Evolutionary conservation across 1,284 basidiomycete genomes (phyloP), one percentile per base, ranked within the genome.

Genomic region (Phlebopus sp.): DNA sequence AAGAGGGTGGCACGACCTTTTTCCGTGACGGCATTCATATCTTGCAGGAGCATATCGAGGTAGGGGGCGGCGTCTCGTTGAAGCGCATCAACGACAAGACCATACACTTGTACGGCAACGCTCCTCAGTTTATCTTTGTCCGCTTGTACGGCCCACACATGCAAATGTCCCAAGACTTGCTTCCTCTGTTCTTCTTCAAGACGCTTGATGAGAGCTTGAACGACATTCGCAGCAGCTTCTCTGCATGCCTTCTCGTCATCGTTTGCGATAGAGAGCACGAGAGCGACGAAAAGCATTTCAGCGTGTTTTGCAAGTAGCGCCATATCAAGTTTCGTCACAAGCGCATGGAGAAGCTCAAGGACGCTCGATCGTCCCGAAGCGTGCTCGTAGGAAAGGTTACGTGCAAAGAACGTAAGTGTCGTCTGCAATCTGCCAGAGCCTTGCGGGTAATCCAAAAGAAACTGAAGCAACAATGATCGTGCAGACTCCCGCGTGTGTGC

Each of bases 401-500:
- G 92, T 19, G 93, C 92, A 21, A 99, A 77, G 73, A 97, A 97
- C 0, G 86, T 81, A 79, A 99, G 90, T 58, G 92, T 91, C 43
- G 84, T 87, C 52, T 84, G 85, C 10, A 99, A 76, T 2, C 96
- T 83, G 1, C 89, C 90, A 58, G 92, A 90, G 31, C 97, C 97
- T 66, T 99, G 97, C 1, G 97, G 97, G 61, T 99, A 99, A 61
- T 99, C 96, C 34, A 99, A 82, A 49, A 99, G 74, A 77, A 99
- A 99, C 62, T 97, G 92, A 37, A 99, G 80, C 34, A 96, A 79
- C 27, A 94, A 82, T 34, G 88, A 83, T 18, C 97, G 86, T 59
- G 92, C 96, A 1, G 91, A 81, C 62, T 97, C 95, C 60, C 95
- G 93, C 7, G 97, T 93, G 56, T 92, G 88, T 0, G 84, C 69